Conservation (phyloP, 805 yeast species). For the Jamesozyma jinghongensis region DNA sequence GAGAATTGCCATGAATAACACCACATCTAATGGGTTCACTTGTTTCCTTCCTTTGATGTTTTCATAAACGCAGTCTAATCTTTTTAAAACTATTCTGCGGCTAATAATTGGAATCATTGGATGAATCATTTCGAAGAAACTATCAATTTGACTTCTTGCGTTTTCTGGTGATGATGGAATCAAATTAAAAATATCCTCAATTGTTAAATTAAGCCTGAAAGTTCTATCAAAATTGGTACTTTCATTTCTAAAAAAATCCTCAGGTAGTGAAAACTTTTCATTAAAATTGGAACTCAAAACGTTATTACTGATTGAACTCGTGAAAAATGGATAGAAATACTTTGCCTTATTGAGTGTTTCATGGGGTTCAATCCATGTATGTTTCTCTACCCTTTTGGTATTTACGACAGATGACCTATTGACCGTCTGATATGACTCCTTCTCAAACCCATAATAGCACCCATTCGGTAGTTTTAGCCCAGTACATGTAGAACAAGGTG, state of each 20-base stretch:
- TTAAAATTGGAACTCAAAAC: conserved; percentile 9
- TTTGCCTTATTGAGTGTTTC: conserved; percentile 15
- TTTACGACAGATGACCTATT: neutral
- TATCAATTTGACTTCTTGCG: conserved; percentile 12
- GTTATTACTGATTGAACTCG: conserved; percentile 16
- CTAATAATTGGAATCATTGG: conserved; percentile 23
- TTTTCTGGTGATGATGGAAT: conserved; percentile 12
- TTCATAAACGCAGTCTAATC: conserved; percentile 6
- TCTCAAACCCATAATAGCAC: conserved; percentile 21
- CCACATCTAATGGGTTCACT: conserved; percentile 8
- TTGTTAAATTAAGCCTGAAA: conserved; percentile 3
- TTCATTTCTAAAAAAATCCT: conserved; percentile 14
- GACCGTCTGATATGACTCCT: neutral
- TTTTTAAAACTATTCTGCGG: conserved; percentile 5
- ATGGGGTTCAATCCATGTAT: conserved; percentile 3
- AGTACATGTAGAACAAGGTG: conserved; percentile 20
- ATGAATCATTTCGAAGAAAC: conserved; percentile 18
- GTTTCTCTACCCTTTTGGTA: conserved; percentile 1
- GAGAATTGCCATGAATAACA: conserved; percentile 16
- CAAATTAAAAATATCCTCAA: conserved; percentile 12
- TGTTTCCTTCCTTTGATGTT: conserved; percentile 1
- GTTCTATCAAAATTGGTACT: conserved; percentile 15
- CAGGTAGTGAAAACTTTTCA: conserved; percentile 5
- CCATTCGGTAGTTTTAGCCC: conserved; percentile 4
- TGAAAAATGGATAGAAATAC: conserved; percentile 21